phyloP scores from a whole-genome alignment of 768 basidiomycete genomes.

The Hydnomerulius pinastri region DNA sequence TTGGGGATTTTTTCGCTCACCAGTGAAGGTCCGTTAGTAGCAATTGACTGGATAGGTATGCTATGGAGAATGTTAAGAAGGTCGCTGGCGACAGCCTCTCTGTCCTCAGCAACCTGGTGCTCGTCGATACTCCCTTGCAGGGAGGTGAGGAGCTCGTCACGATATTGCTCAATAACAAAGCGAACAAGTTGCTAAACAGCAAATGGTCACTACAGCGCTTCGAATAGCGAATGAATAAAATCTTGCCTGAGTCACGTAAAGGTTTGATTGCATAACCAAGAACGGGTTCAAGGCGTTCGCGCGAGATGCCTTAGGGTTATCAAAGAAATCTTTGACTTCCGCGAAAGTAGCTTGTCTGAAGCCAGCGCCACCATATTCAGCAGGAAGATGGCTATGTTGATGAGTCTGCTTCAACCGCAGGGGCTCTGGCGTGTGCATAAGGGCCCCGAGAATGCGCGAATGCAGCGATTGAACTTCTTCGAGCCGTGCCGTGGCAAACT shows the following conservation, averaged over 20 bases:
- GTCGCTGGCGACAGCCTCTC: slow-evolving; percentile 86
- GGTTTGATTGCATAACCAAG: slow-evolving; percentile 89
- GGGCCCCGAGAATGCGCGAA: slow-evolving; percentile 69
- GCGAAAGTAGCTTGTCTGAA: slow-evolving; percentile 84
- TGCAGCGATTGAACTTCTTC: slow-evolving; percentile 86
- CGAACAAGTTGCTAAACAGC: slow-evolving; percentile 83
- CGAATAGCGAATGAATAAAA: not conserved
- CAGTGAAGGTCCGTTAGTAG: slow-evolving; percentile 82
- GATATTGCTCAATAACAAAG: slow-evolving; percentile 90
- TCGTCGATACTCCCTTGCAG: slow-evolving; percentile 69
- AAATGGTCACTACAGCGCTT: not conserved
- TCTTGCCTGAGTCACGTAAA: slow-evolving; percentile 87
- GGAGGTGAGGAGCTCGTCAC: slow-evolving; percentile 76
- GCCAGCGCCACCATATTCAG: slow-evolving; percentile 67
- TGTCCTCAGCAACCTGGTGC: slow-evolving; percentile 64
- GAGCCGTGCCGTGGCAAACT: slow-evolving; percentile 80
- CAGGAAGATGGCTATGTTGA: slow-evolving; percentile 48
- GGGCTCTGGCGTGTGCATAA: slow-evolving; percentile 75
- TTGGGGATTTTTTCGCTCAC: slow-evolving; percentile 45
- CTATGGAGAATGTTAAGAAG: slow-evolving; percentile 85
- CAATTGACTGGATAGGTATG: slow-evolving; percentile 92
- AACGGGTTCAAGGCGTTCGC: slow-evolving; percentile 87
- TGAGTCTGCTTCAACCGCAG: slow-evolving; percentile 66
- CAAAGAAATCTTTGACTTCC: slow-evolving; percentile 89
- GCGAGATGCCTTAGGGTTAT: slow-evolving; percentile 84